Evolutionary conservation across 805 yeast genomes (phyloP).

Genomic region (Candida oleophila): DNA sequence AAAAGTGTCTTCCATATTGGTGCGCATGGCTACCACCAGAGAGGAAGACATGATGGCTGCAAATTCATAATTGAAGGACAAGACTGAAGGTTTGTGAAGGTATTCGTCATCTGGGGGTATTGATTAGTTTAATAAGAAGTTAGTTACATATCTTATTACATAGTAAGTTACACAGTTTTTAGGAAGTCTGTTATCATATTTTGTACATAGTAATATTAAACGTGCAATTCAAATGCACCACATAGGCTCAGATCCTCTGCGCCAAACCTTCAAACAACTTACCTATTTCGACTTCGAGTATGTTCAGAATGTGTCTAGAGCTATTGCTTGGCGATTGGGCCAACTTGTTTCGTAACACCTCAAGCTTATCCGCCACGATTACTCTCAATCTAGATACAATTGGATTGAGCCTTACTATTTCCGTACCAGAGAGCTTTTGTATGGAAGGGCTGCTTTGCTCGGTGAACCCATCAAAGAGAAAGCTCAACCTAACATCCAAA

Average conservation of each 20-base stretch:
- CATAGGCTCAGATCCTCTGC: slow-evolving; percentile 26
- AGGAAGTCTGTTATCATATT: too few species aligned
- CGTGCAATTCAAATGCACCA: too few species aligned
- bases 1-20: background rate
- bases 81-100: background rate
- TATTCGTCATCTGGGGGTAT: background rate
- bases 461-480: slow-evolving; percentile 32
- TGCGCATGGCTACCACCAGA: too few species aligned
- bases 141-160: background rate
- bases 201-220: too few species aligned
- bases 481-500: slow-evolving; percentile 29
- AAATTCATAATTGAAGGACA: background rate
- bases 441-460: slow-evolving; percentile 3
- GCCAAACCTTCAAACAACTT: slow-evolving; percentile 39
- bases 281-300: slow-evolving; percentile 36
- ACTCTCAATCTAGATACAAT: slow-evolving; percentile 33
- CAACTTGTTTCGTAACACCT: slow-evolving; percentile 12
- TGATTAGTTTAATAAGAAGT: background rate
- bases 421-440: slow-evolving; percentile 26
- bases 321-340: slow-evolving; percentile 5
- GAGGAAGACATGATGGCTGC: background rate
- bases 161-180: too few species aligned
- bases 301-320: slow-evolving; percentile 12
- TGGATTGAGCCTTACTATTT: slow-evolving; percentile 30
- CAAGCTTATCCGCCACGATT: slow-evolving; percentile 25